A percentile compares a stretch with the other conserved stretches of the same genome.
phyloP scores from a whole-genome alignment of 2,329 filamentous ascomycete species.

The Lachnellula subtilissima region DNA sequence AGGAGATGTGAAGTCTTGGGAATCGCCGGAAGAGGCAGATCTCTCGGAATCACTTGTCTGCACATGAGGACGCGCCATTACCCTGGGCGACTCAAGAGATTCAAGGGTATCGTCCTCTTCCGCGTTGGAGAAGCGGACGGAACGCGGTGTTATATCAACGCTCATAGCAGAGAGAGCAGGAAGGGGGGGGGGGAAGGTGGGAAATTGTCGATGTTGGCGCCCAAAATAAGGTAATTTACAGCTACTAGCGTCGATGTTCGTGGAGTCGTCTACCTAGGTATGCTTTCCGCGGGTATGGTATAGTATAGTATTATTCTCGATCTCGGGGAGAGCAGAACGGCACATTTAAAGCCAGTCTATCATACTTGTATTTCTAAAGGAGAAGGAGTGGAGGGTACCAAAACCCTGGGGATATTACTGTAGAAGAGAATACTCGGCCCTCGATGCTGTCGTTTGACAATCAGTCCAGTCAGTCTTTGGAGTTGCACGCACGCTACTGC shows the following conservation, averaged over 20 bases:
- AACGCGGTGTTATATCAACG: conserved; percentile 48
- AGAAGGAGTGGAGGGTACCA: no score
- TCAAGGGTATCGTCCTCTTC: conserved; percentile 44
- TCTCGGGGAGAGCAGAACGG: no score
- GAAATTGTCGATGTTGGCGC: neutral
- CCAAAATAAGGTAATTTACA: conserved; percentile 3
- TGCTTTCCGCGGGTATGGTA: no score
- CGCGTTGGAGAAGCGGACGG: conserved; percentile 51
- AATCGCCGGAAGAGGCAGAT: conserved; percentile 41
- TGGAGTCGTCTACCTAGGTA: no score
- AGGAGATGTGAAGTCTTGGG: conserved; percentile 18
- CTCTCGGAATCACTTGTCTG: conserved; percentile 43
- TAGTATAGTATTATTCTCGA: no score
- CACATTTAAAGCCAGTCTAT: neutral
- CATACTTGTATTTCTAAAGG: neutral
- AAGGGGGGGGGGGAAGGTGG: neutral
- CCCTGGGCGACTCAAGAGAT: conserved; percentile 34
- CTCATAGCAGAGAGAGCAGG: conserved; percentile 23
- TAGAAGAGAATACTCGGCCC: no score
- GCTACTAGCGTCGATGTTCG: conserved; percentile 11
- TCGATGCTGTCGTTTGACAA: no score
- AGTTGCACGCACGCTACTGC: no score
- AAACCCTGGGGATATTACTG: neutral
- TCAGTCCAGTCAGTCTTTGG: no score
- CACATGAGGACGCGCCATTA: conserved; percentile 30